A percentile compares a stretch with the other conserved stretches of the same genome.
These are phyloP conservation scores for Mariannaea sp. DNA, from an alignment of 2,329 filamentous ascomycete genomes.

Conservation along the genomic window DNA sequence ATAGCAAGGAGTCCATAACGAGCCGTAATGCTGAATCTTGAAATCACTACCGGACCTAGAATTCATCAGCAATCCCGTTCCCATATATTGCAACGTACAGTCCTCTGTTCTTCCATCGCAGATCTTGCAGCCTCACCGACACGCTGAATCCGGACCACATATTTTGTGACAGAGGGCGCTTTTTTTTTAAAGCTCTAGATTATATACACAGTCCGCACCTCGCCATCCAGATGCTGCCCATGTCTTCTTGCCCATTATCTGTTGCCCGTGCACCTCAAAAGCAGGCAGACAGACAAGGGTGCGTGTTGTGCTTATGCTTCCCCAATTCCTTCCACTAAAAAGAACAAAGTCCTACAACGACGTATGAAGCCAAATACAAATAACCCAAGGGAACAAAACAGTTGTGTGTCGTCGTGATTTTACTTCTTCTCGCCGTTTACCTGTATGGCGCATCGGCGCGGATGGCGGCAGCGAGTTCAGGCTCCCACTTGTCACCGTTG, in stretches of 20 bases:
- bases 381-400: slow-evolving; percentile 19
- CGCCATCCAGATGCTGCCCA: slow-evolving; percentile 23
- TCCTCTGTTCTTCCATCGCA: neutral
- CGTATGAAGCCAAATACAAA: slow-evolving; percentile 18
- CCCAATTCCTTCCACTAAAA: neutral
- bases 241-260: neutral
- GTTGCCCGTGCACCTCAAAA: slow-evolving; percentile 3
- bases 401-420: slow-evolving; percentile 17
- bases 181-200: slow-evolving; percentile 39
- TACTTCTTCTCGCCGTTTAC: slow-evolving; percentile 50
- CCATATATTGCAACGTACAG: too few relatives aligned
- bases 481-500: slow-evolving; percentile 97
- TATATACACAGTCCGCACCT: slow-evolving; percentile 37
- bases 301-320: slow-evolving; percentile 3
- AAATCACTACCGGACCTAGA: too few relatives aligned
- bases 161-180: slow-evolving; percentile 34
- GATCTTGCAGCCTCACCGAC: neutral
- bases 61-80: too few relatives aligned
- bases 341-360: slow-evolving; percentile 16
- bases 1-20: neutral
- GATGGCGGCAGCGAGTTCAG: slow-evolving; percentile 89
- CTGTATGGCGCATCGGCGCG: slow-evolving; percentile 92
- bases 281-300: slow-evolving; percentile 11
- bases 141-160: neutral
- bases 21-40: neutral